Conservation (phyloP, 1,284 basidiomycete genomes). For the Schizophyllum amplum region DNA sequence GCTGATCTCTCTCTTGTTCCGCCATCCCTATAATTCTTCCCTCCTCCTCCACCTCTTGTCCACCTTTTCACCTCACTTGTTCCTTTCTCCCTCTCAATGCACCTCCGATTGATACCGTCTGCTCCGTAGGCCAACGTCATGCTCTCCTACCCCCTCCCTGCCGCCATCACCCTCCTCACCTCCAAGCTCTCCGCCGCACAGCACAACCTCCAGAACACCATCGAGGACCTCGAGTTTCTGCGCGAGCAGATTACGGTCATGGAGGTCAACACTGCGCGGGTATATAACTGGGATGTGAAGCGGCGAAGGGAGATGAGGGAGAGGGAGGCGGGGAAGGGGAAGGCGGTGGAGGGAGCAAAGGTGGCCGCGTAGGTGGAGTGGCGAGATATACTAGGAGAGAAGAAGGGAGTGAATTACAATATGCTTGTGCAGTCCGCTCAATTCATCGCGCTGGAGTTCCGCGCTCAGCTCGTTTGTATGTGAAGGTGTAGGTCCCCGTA, state of each 20-base stretch:
- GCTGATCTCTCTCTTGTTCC: background rate
- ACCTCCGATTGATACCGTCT: no score
- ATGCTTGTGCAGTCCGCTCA: no score
- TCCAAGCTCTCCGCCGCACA: conserved; percentile 78
- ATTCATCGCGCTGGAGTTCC: no score
- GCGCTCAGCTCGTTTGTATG: no score
- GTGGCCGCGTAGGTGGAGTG: no score
- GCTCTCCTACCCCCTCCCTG: conserved; percentile 87
- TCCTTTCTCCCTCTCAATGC: background rate
- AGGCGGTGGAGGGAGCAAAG: background rate
- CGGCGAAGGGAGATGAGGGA: conserved; percentile 58
- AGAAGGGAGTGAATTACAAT: no score
- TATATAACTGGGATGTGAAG: conserved; percentile 96
- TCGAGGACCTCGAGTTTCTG: conserved; percentile 90
- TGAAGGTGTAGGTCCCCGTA: no score
- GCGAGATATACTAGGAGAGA: no score
- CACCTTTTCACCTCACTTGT: background rate
- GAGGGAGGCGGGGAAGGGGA: conserved; percentile 22
- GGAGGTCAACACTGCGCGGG: conserved; percentile 96
- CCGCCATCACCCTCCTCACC: conserved; percentile 70
- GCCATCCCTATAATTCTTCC: no score
- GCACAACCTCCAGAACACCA: conserved; percentile 57
- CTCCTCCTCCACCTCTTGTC: background rate
- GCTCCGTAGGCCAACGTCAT: conserved; percentile 92
- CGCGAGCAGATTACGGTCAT: conserved; percentile 95